A percentile compares a stretch with the other conserved stretches of the same genome.
Evolutionary conservation across 768 basidiomycete species (phyloP).

Genomic region (Rossbeevera mucosa): DNA sequence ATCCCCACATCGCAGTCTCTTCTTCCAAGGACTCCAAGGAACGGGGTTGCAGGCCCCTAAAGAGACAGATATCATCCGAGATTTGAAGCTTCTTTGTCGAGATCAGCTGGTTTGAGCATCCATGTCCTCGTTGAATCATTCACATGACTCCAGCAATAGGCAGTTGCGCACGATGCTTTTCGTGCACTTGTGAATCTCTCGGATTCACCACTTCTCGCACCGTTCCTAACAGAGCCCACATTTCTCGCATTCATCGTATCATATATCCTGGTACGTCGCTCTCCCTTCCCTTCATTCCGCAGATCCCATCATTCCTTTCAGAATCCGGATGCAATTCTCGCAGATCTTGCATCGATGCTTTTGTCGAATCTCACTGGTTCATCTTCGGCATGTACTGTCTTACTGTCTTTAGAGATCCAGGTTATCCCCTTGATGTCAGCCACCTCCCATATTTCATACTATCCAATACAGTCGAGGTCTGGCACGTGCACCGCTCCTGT

Average conservation of each 20-base stretch:
- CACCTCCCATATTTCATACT: slow-evolving; percentile 51
- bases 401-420: slow-evolving; percentile 64
- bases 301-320: slow-evolving; percentile 30
- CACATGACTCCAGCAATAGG: slow-evolving; percentile 41
- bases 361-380: slow-evolving; percentile 90
- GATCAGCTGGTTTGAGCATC: slow-evolving; percentile 69
- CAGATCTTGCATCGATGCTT: slow-evolving; percentile 95
- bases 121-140: slow-evolving; percentile 17
- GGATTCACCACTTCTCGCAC: slow-evolving; percentile 67
- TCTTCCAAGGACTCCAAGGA: slow-evolving; percentile 57
- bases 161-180: slow-evolving; percentile 91
- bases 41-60: slow-evolving; percentile 55
- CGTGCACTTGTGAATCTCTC: slow-evolving; percentile 91
- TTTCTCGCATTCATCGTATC: slow-evolving; percentile 83
- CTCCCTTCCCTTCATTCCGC: background rate
- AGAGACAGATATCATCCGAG: slow-evolving; percentile 67
- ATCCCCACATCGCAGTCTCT: slow-evolving; percentile 68
- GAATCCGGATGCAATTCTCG: slow-evolving; percentile 88
- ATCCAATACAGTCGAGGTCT: slow-evolving; percentile 73
- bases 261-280: slow-evolving; percentile 76
- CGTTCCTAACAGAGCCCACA: slow-evolving; percentile 59
- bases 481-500: slow-evolving; percentile 74
- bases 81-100: slow-evolving; percentile 81
- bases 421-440: slow-evolving; percentile 44
- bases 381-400: slow-evolving; percentile 54